phyloP scores from a whole-genome alignment of 2,329 filamentous ascomycete genomes.

The Epichloe uncinata region DNA sequence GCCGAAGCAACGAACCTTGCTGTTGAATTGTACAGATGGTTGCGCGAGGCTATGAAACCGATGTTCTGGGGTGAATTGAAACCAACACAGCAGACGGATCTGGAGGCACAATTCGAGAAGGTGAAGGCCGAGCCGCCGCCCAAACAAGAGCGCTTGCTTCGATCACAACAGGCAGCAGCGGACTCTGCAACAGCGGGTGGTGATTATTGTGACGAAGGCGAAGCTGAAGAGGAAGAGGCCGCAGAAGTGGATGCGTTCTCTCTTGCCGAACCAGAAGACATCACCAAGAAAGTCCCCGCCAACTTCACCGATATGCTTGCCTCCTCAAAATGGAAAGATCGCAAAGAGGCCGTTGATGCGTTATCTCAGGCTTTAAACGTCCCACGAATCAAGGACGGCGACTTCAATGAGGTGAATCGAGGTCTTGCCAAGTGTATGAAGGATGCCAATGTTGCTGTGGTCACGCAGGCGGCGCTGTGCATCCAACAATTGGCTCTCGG shows the following conservation, averaged over 20 bases:
- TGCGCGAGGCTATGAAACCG: constrained; percentile 94
- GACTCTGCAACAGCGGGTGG: constrained; percentile 54
- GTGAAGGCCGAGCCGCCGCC: constrained; percentile 76
- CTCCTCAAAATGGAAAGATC: constrained; percentile 96
- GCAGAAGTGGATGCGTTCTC: constrained; percentile 68
- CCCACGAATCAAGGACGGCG: constrained; percentile 80
- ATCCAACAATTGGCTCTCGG: constrained; percentile 83
- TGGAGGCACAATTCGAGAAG: constrained; percentile 89
- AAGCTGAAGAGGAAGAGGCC: constrained; percentile 35
- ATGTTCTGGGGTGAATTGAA: constrained; percentile 96
- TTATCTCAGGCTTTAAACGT: constrained; percentile 66
- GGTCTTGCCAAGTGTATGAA: constrained; percentile 95
- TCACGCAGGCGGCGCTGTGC: constrained; percentile 85
- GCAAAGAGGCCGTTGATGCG: constrained; percentile 85
- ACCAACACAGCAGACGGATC: constrained; percentile 83
- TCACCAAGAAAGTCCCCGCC: constrained; percentile 65
- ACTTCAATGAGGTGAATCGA: constrained; percentile 72
- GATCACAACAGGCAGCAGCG: constrained; percentile 76
- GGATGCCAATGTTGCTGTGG: constrained; percentile 91
- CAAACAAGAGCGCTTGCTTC: constrained; percentile 79
- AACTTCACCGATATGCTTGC: constrained; percentile 73
- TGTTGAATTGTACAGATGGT: constrained; percentile 92
- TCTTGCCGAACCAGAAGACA: constrained; percentile 75
- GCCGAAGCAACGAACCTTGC: constrained; percentile 85
- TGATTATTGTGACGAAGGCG: constrained; percentile 43